Conservation (phyloP, 2,329 filamentous ascomycete genomes). For the Colletotrichum sansevieriae region DNA sequence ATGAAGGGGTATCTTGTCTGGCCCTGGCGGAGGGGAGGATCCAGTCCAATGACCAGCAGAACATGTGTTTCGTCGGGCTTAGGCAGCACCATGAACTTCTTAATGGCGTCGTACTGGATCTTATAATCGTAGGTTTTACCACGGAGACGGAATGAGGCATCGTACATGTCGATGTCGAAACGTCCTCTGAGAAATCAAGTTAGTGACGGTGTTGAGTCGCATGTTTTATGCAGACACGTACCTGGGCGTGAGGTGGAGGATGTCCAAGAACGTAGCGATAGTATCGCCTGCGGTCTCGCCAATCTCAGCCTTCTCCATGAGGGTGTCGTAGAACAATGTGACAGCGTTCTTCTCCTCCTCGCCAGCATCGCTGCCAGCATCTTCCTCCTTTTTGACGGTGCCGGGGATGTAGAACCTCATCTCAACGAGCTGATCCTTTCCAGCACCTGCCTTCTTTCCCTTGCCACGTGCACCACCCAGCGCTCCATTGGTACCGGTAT, state of each 20-base stretch:
- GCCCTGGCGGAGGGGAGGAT: slow-evolving; percentile 94
- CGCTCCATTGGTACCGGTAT: slow-evolving; percentile 79
- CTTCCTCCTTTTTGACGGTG: slow-evolving; percentile 83
- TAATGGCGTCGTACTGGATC: slow-evolving; percentile 97
- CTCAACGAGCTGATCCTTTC: slow-evolving; percentile 93
- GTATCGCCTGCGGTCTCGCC: slow-evolving; percentile 99
- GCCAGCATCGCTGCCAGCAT: slow-evolving; percentile 73
- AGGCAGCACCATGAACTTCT: slow-evolving; percentile 98
- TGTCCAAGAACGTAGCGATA: slow-evolving; percentile 96
- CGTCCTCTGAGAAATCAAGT: slow-evolving; percentile 77
- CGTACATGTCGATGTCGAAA: slow-evolving; percentile 99
- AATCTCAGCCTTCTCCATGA: slow-evolving; percentile 99
- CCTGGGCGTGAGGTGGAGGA: slow-evolving; percentile 96
- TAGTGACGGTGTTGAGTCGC: slow-evolving; percentile 41
- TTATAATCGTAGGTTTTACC: slow-evolving; percentile 99
- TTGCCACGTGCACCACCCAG: slow-evolving; percentile 80
- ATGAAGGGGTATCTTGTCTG: slow-evolving; percentile 98
- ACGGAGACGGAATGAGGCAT: slow-evolving; percentile 93
- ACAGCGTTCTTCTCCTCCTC: slow-evolving; percentile 95
- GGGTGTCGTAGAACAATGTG: slow-evolving; percentile 96
- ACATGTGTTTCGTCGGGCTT: slow-evolving; percentile 99
- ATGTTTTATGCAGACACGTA: slow-evolving; percentile 51
- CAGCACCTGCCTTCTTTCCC: slow-evolving; percentile 90
- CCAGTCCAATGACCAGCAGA: slow-evolving; percentile 93
- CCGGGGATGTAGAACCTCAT: slow-evolving; percentile 99